Evolutionary conservation across 805 yeast genomes (phyloP).

Genomic region (Candida insectalens): DNA sequence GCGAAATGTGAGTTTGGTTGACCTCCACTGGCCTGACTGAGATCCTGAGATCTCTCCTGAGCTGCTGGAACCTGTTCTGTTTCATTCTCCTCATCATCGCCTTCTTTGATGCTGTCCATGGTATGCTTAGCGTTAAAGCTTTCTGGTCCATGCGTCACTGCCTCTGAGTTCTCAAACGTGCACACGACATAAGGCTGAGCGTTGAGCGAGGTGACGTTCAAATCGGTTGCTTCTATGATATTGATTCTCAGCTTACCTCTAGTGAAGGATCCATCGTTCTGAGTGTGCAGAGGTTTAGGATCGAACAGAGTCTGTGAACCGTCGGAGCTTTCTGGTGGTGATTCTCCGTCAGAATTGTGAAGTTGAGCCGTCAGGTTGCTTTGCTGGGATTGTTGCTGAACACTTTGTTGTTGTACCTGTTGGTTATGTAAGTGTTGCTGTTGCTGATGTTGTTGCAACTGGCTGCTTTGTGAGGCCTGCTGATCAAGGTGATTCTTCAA

Average conservation of each 20-base stretch:
- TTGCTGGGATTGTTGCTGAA: slow-evolving; percentile 3
- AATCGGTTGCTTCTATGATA: slow-evolving; percentile 69
- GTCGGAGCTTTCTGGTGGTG: slow-evolving; percentile 17
- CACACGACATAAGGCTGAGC: slow-evolving; percentile 85
- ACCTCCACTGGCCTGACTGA: slow-evolving; percentile 2
- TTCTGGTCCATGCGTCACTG: slow-evolving; percentile 74
- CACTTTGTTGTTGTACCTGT: not conserved
- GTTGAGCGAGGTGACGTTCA: slow-evolving; percentile 41
- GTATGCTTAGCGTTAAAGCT: slow-evolving; percentile 21
- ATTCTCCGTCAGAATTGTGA: slow-evolving; percentile 6
- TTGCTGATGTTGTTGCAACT: slow-evolving; percentile 6
- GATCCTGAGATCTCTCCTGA: not conserved
- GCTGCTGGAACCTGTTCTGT: not conserved
- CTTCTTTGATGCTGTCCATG: slow-evolving; percentile 4
- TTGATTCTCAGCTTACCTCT: slow-evolving; percentile 78
- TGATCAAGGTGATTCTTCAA: slow-evolving; percentile 23
- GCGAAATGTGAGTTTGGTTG: too few species aligned
- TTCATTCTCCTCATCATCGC: not conserved
- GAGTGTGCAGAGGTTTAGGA: too few species aligned
- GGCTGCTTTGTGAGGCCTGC: slow-evolving; percentile 14
- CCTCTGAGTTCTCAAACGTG: slow-evolving; percentile 86
- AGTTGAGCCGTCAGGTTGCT: slow-evolving; percentile 14
- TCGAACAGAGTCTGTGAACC: slow-evolving; percentile 23
- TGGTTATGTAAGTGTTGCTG: slow-evolving; percentile 3
- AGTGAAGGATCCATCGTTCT: not conserved